phyloP scores from a whole-genome alignment of 371 early-diverging fungal species.

The Syncephalastrum monosporum region DNA sequence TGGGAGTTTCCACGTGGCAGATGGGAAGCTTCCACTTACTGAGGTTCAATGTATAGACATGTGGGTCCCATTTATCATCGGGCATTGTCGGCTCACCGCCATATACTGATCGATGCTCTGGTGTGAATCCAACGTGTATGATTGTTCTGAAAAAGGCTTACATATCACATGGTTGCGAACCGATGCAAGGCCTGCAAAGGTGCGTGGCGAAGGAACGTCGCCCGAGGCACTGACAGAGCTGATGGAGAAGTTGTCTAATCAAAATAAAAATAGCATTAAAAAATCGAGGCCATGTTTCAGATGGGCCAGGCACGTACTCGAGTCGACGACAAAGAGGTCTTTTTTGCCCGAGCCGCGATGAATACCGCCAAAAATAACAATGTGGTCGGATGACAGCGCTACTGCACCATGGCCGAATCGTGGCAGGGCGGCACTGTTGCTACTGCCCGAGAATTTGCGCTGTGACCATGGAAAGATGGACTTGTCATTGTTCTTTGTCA shows the following conservation, averaged over 20 bases:
- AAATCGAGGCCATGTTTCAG: neutral
- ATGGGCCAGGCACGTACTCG: slow-evolving; percentile 39
- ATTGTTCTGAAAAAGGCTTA: slow-evolving; percentile 17
- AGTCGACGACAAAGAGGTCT: slow-evolving; percentile 61
- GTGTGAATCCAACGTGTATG: neutral
- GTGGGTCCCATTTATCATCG: slow-evolving; percentile 44
- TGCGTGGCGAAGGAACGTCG: slow-evolving; percentile 39
- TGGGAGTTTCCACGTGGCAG: neutral
- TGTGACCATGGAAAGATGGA: slow-evolving; percentile 52
- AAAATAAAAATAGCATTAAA: too few species aligned
- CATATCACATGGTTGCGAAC: slow-evolving; percentile 36
- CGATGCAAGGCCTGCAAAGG: slow-evolving; percentile 29
- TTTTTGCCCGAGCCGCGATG: slow-evolving; percentile 43
- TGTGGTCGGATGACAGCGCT: slow-evolving; percentile 44
- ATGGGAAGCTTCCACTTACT: slow-evolving; percentile 25
- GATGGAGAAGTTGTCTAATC: slow-evolving; percentile 34
- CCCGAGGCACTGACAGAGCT: slow-evolving; percentile 32
- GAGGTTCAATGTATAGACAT: slow-evolving; percentile 41
- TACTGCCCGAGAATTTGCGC: slow-evolving; percentile 38
- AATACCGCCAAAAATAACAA: slow-evolving; percentile 63
- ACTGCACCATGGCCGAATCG: slow-evolving; percentile 63
- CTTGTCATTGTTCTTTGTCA: slow-evolving; percentile 49
- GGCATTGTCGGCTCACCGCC: slow-evolving; percentile 41
- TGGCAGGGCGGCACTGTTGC: slow-evolving; percentile 36
- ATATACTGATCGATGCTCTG: slow-evolving; percentile 26